A percentile compares a stretch with the other conserved stretches of the same genome.
Evolutionary conservation across 192 early-diverging fungal genomes (phyloP).

Genomic region (Jimgerdemannia flammicorona): DNA sequence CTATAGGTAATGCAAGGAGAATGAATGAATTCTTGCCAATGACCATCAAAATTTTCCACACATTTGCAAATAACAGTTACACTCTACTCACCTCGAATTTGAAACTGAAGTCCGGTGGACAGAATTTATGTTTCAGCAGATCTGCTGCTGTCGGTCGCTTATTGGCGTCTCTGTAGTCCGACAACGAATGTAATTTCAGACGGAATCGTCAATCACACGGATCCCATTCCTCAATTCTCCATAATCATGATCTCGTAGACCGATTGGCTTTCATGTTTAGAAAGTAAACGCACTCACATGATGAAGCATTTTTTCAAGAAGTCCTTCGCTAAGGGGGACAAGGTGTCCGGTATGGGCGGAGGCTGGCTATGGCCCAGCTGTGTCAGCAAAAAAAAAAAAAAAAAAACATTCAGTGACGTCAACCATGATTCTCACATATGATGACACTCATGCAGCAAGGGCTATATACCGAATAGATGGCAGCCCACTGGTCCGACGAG

Average conservation of each 20-base stretch:
- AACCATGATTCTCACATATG: conserved; percentile 28
- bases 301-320: conserved; percentile 78
- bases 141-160: conserved; percentile 72
- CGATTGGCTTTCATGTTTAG: too few species aligned
- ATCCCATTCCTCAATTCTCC: too few species aligned
- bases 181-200: conserved; percentile 5
- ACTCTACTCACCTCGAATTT: conserved; percentile 35
- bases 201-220: background rate
- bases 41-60: too few species aligned
- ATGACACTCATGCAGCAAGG: too few species aligned
- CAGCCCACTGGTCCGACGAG: conserved; percentile 45
- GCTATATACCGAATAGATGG: conserved; percentile 29
- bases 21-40: too few species aligned
- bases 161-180: conserved; percentile 60
- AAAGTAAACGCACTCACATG: conserved; percentile 42
- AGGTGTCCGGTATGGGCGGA: conserved; percentile 75
- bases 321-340: conserved; percentile 61
- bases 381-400: background rate
- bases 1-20: background rate
- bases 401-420: background rate
- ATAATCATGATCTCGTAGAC: too few species aligned
- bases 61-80: background rate
- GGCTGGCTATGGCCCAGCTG: conserved; percentile 70
- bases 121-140: conserved; percentile 68
- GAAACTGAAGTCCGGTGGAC: conserved; percentile 42